Percentiles rank a stretch among this genome's conserved stretches.
Evolutionary conservation across 2,329 filamentous ascomycete species (phyloP).

Genomic region (Fusarium sp.): DNA sequence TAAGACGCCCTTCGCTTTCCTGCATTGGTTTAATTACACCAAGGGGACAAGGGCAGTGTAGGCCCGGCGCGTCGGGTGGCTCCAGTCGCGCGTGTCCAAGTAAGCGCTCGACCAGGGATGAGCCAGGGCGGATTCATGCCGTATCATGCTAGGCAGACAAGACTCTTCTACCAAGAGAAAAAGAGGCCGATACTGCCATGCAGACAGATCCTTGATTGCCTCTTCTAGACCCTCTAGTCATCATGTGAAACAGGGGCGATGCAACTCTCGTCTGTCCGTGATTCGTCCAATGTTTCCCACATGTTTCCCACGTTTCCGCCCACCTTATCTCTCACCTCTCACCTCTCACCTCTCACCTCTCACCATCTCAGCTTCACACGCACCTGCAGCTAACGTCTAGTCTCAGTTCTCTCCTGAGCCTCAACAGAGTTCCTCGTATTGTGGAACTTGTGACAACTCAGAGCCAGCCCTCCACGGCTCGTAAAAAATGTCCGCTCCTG

Average conservation of each 20-base stretch:
- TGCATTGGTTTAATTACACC: background rate
- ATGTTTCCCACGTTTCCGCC: constrained; percentile 15
- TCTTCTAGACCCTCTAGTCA: background rate
- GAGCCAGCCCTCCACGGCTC: background rate
- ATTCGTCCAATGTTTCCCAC: constrained; percentile 37
- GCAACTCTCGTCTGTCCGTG: constrained; percentile 18
- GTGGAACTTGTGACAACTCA: background rate
- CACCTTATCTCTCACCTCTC: background rate
- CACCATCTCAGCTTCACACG: background rate
- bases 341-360: background rate
- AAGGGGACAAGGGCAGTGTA: background rate
- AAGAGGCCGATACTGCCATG: background rate
- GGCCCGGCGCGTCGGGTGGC: constrained; percentile 16
- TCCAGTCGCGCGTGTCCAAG: constrained; percentile 33
- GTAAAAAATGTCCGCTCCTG: background rate
- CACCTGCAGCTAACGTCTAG: background rate
- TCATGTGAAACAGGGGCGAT: constrained; percentile 35
- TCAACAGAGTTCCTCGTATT: background rate
- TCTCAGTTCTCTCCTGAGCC: background rate
- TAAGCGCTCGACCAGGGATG: constrained; percentile 23
- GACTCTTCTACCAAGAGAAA: background rate
- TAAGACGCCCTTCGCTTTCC: constrained; percentile 7
- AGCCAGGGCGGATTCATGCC: constrained; percentile 20
- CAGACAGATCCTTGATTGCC: background rate
- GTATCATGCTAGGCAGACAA: constrained; percentile 17